These are phyloP conservation scores for Sporisorium iseilematis-ciliati DNA, from an alignment of 1,284 basidiomycete species.

Conservation along the genomic window DNA sequence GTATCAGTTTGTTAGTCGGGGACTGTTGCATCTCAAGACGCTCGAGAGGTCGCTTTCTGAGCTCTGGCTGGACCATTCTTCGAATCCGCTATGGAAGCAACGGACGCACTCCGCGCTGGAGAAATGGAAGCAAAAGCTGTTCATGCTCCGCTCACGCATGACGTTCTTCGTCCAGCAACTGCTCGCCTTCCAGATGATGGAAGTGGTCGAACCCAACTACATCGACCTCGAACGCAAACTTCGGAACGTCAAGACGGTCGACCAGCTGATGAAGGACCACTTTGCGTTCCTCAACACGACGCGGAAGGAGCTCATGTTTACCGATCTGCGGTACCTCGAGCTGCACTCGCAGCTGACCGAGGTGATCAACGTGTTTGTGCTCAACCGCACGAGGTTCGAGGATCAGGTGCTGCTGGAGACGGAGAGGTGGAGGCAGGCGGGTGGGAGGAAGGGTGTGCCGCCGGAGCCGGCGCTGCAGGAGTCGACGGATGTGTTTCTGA, in stretches of 20 bases:
- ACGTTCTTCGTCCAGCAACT: constrained; percentile 67
- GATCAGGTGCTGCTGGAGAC: constrained; percentile 61
- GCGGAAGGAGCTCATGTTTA: constrained; percentile 68
- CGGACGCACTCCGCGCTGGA: constrained; percentile 57
- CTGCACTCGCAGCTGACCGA: constrained; percentile 60
- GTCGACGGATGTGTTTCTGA: constrained; percentile 41
- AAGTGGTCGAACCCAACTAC: constrained; percentile 68
- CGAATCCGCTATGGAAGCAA: constrained; percentile 51
- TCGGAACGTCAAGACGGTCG: constrained; percentile 62
- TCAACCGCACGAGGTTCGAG: constrained; percentile 53
- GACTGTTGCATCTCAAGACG: constrained; percentile 66
- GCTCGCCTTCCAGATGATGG: constrained; percentile 64
- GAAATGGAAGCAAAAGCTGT: constrained; percentile 66
- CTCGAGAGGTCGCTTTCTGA: constrained; percentile 61
- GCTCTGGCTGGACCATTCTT: constrained; percentile 64
- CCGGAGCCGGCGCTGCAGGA: constrained; percentile 42
- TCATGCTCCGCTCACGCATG: constrained; percentile 65
- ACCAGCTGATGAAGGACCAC: constrained; percentile 68
- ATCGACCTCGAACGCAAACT: constrained; percentile 62
- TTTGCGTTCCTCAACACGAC: constrained; percentile 67
- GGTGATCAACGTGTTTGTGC: constrained; percentile 59
- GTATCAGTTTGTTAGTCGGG: constrained; percentile 67
- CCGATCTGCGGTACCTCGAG: constrained; percentile 61
- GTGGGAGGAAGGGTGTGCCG: constrained; percentile 19
- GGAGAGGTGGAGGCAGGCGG: constrained; percentile 47